phyloP scores from a whole-genome alignment of 441 rosid genomes.

The Corymbia citriodora region DNA sequence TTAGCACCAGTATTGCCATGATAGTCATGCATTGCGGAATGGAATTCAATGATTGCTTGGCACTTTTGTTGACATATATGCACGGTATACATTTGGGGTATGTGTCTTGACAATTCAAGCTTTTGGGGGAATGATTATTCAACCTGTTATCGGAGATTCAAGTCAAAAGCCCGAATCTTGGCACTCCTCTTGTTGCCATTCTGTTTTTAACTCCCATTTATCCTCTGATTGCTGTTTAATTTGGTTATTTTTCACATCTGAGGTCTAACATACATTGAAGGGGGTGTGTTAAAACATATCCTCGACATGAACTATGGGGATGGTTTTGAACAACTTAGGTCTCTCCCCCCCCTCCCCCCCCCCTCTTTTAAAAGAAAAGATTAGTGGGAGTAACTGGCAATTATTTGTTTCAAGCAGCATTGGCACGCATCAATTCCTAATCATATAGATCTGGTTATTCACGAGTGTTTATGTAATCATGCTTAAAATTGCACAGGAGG shows the following conservation, averaged over 20 bases:
- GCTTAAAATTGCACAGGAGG: neutral
- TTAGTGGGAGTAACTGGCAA: neutral
- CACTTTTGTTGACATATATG: neutral
- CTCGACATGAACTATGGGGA: neutral
- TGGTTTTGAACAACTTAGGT: neutral
- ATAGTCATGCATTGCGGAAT: neutral
- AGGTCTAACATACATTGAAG: neutral
- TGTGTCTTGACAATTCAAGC: neutral
- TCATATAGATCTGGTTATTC: neutral
- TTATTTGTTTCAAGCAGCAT: neutral
- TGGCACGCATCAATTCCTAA: neutral
- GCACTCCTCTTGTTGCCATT: neutral
- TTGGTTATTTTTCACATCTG: neutral
- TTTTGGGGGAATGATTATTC: neutral
- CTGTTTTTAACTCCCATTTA: neutral
- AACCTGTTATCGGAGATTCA: neutral
- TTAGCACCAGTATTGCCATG: neutral
- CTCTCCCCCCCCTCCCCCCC: neutral
- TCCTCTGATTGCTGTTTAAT: neutral
- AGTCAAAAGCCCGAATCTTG: neutral
- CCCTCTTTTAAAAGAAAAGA: neutral
- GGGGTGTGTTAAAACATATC: neutral
- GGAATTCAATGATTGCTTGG: neutral
- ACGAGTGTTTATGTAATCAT: neutral
- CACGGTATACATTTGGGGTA: neutral